These are phyloP conservation scores for Globisporangium echinulatum DNA, from an alignment of 352 stramenopile genomes.

Conservation along the genomic window DNA sequence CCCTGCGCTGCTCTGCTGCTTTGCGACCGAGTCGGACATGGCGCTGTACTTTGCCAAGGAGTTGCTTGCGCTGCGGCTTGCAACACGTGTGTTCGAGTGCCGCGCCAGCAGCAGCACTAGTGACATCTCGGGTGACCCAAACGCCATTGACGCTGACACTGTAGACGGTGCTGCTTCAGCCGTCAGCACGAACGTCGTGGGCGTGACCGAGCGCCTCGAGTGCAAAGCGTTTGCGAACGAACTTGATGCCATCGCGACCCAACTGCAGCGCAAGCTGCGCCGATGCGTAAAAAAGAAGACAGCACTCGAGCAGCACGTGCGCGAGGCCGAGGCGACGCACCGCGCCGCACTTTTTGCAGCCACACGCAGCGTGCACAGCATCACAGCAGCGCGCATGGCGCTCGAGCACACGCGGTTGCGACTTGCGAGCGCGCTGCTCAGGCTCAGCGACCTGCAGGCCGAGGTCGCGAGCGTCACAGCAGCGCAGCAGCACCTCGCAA, in stretches of 20 bases:
- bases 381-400: constrained; percentile 23
- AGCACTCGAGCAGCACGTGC: constrained; percentile 23
- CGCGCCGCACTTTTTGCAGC: constrained; percentile 20
- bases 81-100: constrained; percentile 3
- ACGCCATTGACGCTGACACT: constrained; percentile 4
- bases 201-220: neutral
- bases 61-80: constrained; percentile 31
- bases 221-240: constrained; percentile 15
- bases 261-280: constrained; percentile 43
- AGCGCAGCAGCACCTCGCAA: constrained; percentile 14
- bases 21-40: constrained; percentile 25
- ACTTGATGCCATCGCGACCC: constrained; percentile 13
- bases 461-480: constrained; percentile 15
- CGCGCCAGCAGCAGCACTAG: too few species aligned
- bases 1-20: constrained; percentile 34
- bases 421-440: constrained; percentile 30
- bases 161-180: neutral
- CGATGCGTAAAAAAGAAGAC: constrained; percentile 51
- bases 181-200: neutral
- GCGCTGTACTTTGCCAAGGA: constrained; percentile 48
- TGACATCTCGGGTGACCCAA: constrained; percentile 3
- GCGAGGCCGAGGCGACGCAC: constrained; percentile 18
- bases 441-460: constrained; percentile 22
- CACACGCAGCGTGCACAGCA: constrained; percentile 14
- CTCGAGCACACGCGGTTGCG: constrained; percentile 28